Evolutionary conservation across 768 basidiomycete genomes (phyloP).

Genomic region (Fomitopsis pulvina): DNA sequence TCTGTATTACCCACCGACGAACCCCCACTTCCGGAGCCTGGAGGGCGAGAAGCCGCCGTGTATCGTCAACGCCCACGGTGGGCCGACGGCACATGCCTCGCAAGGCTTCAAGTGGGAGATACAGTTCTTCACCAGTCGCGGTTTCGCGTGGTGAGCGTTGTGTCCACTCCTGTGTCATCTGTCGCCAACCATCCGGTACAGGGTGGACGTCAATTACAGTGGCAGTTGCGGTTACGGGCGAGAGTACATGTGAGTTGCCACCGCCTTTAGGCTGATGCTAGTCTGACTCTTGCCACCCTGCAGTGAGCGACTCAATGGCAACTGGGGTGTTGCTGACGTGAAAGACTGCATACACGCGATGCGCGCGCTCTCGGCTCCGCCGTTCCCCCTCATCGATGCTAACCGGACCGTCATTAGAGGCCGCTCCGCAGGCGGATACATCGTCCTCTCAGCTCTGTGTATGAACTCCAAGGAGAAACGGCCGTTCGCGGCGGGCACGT

Average conservation of each 20-base stretch:
- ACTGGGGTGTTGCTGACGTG: conserved; percentile 74
- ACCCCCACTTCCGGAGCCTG: conserved; percentile 49
- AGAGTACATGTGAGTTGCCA: conserved; percentile 40
- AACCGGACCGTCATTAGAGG: conserved; percentile 65
- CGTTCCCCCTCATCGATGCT: conserved; percentile 52
- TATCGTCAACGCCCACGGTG: conserved; percentile 62
- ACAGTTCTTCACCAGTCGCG: conserved; percentile 63
- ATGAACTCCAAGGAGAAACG: conserved; percentile 32
- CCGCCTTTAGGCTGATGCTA: background rate
- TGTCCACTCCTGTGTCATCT: background rate
- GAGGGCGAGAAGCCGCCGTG: conserved; percentile 59
- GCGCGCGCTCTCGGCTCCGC: conserved; percentile 35
- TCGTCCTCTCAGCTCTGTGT: conserved; percentile 44
- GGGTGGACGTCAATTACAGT: conserved; percentile 72
- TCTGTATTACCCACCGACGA: conserved; percentile 61
- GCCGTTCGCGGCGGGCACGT: conserved; percentile 59
- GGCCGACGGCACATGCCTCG: conserved; percentile 46
- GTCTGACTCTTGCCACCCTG: background rate
- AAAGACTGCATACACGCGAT: conserved; percentile 57
- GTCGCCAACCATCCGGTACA: conserved; percentile 14
- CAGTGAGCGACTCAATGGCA: conserved; percentile 45
- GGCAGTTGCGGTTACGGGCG: conserved; percentile 73
- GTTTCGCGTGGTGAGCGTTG: conserved; percentile 57
- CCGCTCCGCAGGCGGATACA: conserved; percentile 69
- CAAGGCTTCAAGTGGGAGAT: conserved; percentile 47